A percentile compares a stretch with the other conserved stretches of the same genome.
These are phyloP conservation scores for Cymbidium sinense DNA, from an alignment of 106 monocot genomes.

Conservation along the genomic window DNA sequence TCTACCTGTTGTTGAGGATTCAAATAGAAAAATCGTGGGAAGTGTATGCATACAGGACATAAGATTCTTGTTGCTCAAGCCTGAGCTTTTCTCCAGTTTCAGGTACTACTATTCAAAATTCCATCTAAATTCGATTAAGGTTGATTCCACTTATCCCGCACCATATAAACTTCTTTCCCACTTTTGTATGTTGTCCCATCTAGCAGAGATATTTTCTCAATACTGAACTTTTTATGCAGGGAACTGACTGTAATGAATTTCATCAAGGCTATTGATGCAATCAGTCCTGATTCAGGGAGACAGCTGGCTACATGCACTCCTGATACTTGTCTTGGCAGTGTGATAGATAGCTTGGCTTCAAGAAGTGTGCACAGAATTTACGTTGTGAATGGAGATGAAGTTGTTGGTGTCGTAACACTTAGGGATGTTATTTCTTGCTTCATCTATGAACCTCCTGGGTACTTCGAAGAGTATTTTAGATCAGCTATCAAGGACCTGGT, in stretches of 20 bases:
- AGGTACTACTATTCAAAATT: conserved; percentile 31
- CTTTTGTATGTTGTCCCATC: background rate
- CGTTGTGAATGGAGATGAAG: conserved; percentile 60
- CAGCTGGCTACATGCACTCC: conserved; percentile 49
- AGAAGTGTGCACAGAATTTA: conserved; percentile 63
- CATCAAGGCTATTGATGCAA: conserved; percentile 31
- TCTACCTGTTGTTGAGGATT: conserved; percentile 67
- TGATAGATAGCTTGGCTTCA: conserved; percentile 67
- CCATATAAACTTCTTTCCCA: background rate
- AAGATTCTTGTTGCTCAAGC: conserved; percentile 63
- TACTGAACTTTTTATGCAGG: conserved; percentile 20
- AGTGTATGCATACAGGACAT: conserved; percentile 77
- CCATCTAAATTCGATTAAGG: background rate
- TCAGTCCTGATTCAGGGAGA: conserved; percentile 9
- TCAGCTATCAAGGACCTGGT: conserved; percentile 22
- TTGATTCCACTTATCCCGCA: background rate
- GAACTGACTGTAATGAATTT: conserved; percentile 79
- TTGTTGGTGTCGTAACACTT: conserved; percentile 71
- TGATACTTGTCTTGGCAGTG: conserved; percentile 48
- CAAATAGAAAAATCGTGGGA: conserved; percentile 53
- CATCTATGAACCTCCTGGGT: conserved; percentile 60
- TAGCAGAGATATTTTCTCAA: background rate
- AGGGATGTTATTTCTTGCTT: conserved; percentile 97
- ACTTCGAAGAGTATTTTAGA: conserved; percentile 58
- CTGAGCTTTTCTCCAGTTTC: conserved; percentile 67